phyloP scores from a whole-genome alignment of 2,329 filamentous ascomycete species.

The Xylariaceae sp. region DNA sequence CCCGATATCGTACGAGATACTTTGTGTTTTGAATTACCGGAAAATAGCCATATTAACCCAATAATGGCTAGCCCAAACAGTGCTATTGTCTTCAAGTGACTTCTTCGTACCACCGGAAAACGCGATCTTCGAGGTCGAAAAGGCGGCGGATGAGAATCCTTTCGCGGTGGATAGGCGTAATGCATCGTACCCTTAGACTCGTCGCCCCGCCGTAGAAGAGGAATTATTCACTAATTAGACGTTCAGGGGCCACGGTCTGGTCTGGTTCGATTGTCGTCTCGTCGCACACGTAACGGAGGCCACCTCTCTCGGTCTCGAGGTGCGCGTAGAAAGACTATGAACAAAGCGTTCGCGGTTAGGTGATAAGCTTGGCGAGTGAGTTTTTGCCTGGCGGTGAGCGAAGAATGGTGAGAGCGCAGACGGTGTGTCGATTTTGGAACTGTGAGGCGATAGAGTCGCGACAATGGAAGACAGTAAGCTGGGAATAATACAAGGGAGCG shows the following conservation, averaged over 20 bases:
- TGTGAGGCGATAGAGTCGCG: constrained; percentile 2
- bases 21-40: constrained; percentile 41
- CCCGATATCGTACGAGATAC: constrained; percentile 52
- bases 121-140: constrained; percentile 68
- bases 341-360: too few species aligned
- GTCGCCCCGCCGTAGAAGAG: constrained; percentile 3
- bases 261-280: constrained; percentile 6
- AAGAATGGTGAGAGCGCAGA: constrained; percentile 3
- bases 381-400: background rate
- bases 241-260: background rate
- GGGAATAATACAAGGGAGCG: background rate
- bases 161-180: constrained; percentile 86
- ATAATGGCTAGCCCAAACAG: constrained; percentile 61
- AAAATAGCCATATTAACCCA: constrained; percentile 66
- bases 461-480: background rate
- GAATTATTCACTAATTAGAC: background rate
- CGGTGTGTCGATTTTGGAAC: constrained; percentile 3
- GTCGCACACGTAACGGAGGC: constrained; percentile 1
- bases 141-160: constrained; percentile 76
- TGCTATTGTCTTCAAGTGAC: constrained; percentile 65
- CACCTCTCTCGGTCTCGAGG: constrained; percentile 6
- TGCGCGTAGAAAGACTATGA: constrained; percentile 1
- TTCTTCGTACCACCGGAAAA: constrained; percentile 62
- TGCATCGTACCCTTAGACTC: constrained; percentile 66
- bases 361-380: background rate